These are phyloP conservation scores for Pichia sporocuriosa DNA, from an alignment of 805 yeast species.

Conservation along the genomic window DNA sequence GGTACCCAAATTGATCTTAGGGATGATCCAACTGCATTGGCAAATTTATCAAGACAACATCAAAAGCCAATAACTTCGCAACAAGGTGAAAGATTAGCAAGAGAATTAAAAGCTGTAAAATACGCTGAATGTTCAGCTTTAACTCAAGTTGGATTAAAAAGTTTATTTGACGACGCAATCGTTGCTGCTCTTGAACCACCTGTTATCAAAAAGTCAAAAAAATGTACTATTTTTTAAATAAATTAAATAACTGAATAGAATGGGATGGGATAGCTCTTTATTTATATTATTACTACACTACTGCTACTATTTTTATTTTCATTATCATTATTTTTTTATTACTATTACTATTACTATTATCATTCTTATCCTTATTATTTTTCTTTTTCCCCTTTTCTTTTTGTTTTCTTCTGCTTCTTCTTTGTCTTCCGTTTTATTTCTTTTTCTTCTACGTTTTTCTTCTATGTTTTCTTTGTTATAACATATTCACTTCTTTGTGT, in stretches of 20 bases:
- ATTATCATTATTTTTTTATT: background rate
- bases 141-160: constrained; percentile 93
- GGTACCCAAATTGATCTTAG: constrained; percentile 96
- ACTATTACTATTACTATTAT: constrained; percentile 4
- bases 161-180: constrained; percentile 97
- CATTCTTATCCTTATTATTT: constrained; percentile 10
- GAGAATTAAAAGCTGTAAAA: constrained; percentile 90
- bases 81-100: constrained; percentile 88
- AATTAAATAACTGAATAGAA: background rate
- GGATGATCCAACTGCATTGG: constrained; percentile 85
- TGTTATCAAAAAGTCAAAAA: constrained; percentile 70
- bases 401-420: constrained; percentile 8
- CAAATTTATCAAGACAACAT: constrained; percentile 85
- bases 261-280: constrained; percentile 4
- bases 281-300: constrained; percentile 1
- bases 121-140: constrained; percentile 97
- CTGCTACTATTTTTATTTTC: constrained; percentile 2
- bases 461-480: too few relatives aligned
- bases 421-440: background rate
- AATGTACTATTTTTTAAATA: constrained; percentile 71
- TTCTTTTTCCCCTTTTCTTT: constrained; percentile 1
- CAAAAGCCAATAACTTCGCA: constrained; percentile 79
- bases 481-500: too few relatives aligned
- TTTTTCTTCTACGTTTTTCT: background rate
- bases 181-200: constrained; percentile 98